phyloP scores from a whole-genome alignment of 2,329 filamentous ascomycete species.

The Zopfia rhizophila region DNA sequence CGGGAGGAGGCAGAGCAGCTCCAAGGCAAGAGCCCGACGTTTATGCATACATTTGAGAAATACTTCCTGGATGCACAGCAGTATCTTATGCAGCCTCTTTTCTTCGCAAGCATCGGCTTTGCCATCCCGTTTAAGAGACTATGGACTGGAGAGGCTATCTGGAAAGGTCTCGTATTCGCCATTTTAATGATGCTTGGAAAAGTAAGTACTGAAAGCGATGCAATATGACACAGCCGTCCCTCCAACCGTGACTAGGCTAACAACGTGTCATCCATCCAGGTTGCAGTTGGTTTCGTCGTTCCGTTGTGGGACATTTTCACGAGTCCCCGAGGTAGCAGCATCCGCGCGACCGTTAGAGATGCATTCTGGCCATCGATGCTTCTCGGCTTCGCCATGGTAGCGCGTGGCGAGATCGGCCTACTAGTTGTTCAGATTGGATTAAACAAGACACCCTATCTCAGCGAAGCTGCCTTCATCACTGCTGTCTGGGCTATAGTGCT shows the following conservation, averaged over 20 bases:
- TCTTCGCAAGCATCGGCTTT: constrained; percentile 44
- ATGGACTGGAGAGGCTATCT: constrained; percentile 40
- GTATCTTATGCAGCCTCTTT: constrained; percentile 40
- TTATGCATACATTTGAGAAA: constrained; percentile 43
- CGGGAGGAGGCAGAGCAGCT: constrained; percentile 38
- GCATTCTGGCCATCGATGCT: too few species aligned
- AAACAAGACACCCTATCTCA: constrained; percentile 38
- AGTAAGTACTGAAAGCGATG: too few species aligned
- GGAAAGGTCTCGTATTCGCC: constrained; percentile 39
- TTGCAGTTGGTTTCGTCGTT: too few species aligned
- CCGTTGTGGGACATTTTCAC: too few species aligned
- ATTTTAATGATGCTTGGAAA: constrained; percentile 38
- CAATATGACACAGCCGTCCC: too few species aligned
- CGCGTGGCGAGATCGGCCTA: constrained; percentile 41
- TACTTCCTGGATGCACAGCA: constrained; percentile 61
- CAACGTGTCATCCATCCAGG: too few species aligned
- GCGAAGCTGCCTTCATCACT: constrained; percentile 33
- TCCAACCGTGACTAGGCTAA: too few species aligned
- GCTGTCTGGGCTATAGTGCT: constrained; percentile 38
- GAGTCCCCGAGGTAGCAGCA: too few species aligned
- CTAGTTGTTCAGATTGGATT: constrained; percentile 42
- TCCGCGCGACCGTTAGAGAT: too few species aligned
- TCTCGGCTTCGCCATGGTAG: constrained; percentile 40
- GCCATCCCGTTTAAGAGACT: constrained; percentile 42
- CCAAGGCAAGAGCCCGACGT: constrained; percentile 38